Evolutionary conservation across 1,284 basidiomycete genomes (phyloP), one percentile per base, ranked within the genome.

Genomic region (Trametes polyzona): DNA sequence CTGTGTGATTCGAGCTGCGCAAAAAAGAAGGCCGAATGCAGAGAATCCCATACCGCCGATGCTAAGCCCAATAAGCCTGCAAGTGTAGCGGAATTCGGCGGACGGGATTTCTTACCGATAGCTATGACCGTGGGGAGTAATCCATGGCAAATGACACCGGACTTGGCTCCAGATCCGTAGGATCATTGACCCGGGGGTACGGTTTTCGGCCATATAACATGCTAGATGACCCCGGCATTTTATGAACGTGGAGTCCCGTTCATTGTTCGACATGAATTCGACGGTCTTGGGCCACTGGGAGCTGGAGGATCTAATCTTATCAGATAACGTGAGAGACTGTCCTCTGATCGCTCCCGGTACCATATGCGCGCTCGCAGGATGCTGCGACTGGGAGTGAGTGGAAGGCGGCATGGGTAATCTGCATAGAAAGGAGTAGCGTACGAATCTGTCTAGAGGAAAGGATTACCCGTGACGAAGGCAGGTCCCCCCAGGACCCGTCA

Each of bases 231-330:
- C n/a, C n/a, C n/a, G n/a, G n/a, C n/a, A n/a, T n/a, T 11, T 37
- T n/a, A 27, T 49, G 24, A 2, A 39, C n/a, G 17, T 27, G 8
- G 19, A 16, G n/a, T n/a, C n/a, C n/a, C n/a, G n/a, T n/a, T n/a
- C n/a, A n/a, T n/a, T n/a, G n/a, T n/a, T n/a, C n/a, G n/a, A 17
- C 32, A 21, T 17, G 42, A 23, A 16, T 26, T n/a, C 36, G 35
- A 16, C 29, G 32, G 35, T 9, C 3, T 10, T 5, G 12, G 26
- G 2, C 39, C 30, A 12, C n/a, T 30, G 33, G 11, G 17, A 32
- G 4, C 1, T 11, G 4, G 29, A 21, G 16, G 6, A 54, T 54
- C 52, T 47, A 14, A 54, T 54, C 52, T 54, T 47, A 54, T 54
- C 52, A 47, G 52, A 47, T 47, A 42, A 29, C 23, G 30, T 47